Evolutionary conservation across 768 basidiomycete genomes (phyloP).

Genomic region (Rossbeevera mucosa): DNA sequence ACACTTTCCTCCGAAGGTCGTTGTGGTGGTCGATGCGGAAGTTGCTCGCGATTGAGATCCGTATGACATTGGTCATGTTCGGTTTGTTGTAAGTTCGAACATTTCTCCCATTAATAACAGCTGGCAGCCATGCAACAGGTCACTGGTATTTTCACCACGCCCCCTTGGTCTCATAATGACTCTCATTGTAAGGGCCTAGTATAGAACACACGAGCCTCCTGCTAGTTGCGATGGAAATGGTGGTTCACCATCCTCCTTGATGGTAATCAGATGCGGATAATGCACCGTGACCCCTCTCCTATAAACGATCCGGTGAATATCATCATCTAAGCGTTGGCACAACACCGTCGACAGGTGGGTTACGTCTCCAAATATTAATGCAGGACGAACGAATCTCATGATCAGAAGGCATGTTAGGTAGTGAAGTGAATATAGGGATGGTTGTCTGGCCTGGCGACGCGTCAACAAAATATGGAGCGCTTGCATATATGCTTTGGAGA

Average conservation of each 20-base stretch:
- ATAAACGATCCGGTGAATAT: not conserved
- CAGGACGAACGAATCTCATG: slow-evolving; percentile 37
- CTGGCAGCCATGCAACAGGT: too few relatives aligned
- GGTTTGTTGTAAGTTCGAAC: too few relatives aligned
- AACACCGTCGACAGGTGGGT: slow-evolving; percentile 64
- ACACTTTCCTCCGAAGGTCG: not conserved
- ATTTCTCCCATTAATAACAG: too few relatives aligned
- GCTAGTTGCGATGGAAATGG: slow-evolving; percentile 19
- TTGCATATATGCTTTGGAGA: slow-evolving; percentile 93
- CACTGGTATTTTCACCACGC: too few relatives aligned
- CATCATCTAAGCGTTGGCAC: slow-evolving; percentile 54
- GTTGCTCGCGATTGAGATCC: too few relatives aligned
- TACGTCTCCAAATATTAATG: not conserved
- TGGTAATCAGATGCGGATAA: slow-evolving; percentile 89
- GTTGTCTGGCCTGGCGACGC: slow-evolving; percentile 86
- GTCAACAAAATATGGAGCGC: too few relatives aligned
- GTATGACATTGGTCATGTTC: too few relatives aligned
- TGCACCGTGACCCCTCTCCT: slow-evolving; percentile 74
- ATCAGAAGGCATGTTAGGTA: slow-evolving; percentile 93
- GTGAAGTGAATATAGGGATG: slow-evolving; percentile 89
- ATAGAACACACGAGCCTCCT: too few relatives aligned
- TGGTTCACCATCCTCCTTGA: slow-evolving; percentile 97
- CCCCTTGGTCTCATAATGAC: too few relatives aligned
- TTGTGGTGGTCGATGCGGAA: too few relatives aligned
- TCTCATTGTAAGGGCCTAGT: too few relatives aligned